phyloP scores from a whole-genome alignment of 495 filamentous ascomycete genomes.

The Lasiosphaeria miniovina region DNA sequence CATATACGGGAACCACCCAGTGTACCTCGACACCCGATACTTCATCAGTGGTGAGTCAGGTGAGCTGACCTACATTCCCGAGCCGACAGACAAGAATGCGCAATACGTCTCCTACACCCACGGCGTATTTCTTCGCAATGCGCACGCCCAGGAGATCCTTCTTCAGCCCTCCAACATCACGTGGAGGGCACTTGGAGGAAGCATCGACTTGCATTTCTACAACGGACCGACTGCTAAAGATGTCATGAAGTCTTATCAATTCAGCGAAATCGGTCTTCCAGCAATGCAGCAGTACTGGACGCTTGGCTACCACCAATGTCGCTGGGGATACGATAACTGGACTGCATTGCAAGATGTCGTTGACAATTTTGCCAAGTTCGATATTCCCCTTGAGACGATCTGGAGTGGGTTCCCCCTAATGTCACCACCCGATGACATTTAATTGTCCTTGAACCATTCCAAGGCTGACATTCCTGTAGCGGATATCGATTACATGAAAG shows the following conservation, averaged over 20 bases:
- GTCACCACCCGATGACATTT: conserved; percentile 3
- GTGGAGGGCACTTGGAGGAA: conserved; percentile 77
- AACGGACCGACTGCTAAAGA: conserved; percentile 68
- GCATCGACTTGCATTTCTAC: conserved; percentile 81
- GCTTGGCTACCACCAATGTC: conserved; percentile 81
- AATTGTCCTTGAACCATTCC: conserved; percentile 37
- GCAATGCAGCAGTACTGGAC: conserved; percentile 89
- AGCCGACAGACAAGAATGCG: conserved; percentile 50
- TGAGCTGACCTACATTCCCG: conserved; percentile 49
- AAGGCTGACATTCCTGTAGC: conserved; percentile 49
- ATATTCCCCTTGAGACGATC: conserved; percentile 78
- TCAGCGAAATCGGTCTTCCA: conserved; percentile 64
- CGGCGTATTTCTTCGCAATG: conserved; percentile 78
- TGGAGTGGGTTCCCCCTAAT: conserved; percentile 48
- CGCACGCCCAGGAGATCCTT: conserved; percentile 74
- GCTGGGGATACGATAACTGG: conserved; percentile 78
- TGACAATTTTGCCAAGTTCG: conserved; percentile 65
- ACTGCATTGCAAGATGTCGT: conserved; percentile 73
- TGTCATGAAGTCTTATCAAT: conserved; percentile 68
- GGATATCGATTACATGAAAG: conserved; percentile 81
- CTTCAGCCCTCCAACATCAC: conserved; percentile 64
- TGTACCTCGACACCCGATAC: conserved; percentile 81
- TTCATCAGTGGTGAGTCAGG: conserved; percentile 54
- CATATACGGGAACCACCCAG: conserved; percentile 76
- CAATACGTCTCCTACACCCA: conserved; percentile 68